Evolutionary conservation across 1,284 basidiomycete species (phyloP).

Genomic region (Violaceomyces palustris): DNA sequence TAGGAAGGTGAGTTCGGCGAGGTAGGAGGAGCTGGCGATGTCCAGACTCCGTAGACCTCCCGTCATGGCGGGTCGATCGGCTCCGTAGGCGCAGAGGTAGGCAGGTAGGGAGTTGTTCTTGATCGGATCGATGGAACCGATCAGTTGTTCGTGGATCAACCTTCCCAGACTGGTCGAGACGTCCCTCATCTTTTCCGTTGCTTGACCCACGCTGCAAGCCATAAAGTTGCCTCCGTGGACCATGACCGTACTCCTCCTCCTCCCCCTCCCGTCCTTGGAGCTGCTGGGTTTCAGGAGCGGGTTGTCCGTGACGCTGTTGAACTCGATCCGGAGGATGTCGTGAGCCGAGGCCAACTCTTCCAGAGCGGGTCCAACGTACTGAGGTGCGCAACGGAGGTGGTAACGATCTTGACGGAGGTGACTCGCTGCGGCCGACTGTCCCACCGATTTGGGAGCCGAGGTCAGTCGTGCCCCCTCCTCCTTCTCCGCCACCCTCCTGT

Average conservation of each 20-base stretch:
- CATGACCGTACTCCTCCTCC: too few relatives aligned
- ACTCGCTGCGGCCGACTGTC: not conserved
- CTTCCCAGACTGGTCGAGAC: slow-evolving; percentile 74
- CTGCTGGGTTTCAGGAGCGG: slow-evolving; percentile 1
- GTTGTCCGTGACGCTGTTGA: slow-evolving; percentile 5
- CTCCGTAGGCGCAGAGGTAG: slow-evolving; percentile 10
- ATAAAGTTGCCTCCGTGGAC: slow-evolving; percentile 4
- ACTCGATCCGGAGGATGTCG: slow-evolving; percentile 1
- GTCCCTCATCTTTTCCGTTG: slow-evolving; percentile 79
- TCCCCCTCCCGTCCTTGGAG: too few relatives aligned
- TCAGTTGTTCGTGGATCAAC: slow-evolving; percentile 71
- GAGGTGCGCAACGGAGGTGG: slow-evolving; percentile 55
- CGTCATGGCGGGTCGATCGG: slow-evolving; percentile 53
- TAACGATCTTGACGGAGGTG: slow-evolving; percentile 67
- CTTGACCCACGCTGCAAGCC: slow-evolving; percentile 69
- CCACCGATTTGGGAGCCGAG: not conserved
- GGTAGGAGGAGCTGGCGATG: slow-evolving; percentile 58
- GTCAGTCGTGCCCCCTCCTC: too few relatives aligned
- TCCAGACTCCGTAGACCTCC: slow-evolving; percentile 78
- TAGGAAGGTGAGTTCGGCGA: slow-evolving; percentile 68
- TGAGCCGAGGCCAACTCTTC: slow-evolving; percentile 3
- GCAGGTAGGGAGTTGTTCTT: slow-evolving; percentile 5
- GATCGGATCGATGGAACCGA: slow-evolving; percentile 62
- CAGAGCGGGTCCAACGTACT: slow-evolving; percentile 3
- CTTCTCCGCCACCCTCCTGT: too few relatives aligned